Evolutionary conservation across 2,329 filamentous ascomycete species (phyloP).

Genomic region (Aspergillus vadensis): DNA sequence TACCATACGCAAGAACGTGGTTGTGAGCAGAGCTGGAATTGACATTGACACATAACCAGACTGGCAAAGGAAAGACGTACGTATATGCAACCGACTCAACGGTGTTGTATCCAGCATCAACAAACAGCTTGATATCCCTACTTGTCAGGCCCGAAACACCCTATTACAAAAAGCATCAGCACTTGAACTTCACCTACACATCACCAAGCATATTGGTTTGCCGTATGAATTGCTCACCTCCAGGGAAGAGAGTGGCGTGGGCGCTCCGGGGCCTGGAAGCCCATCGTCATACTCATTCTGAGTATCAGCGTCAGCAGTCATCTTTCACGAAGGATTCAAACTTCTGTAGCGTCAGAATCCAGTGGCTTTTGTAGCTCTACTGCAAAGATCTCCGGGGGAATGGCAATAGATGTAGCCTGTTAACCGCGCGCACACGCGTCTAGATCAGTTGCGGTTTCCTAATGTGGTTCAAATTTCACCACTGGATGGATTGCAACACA

Average conservation of each 20-base stretch:
- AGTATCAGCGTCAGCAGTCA: slow-evolving; percentile 60
- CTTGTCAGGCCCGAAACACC: slow-evolving; percentile 88
- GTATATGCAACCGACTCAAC: slow-evolving; percentile 97
- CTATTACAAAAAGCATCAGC: slow-evolving; percentile 47
- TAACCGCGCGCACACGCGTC: slow-evolving; percentile 1
- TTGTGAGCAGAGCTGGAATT: not conserved
- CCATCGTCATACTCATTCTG: slow-evolving; percentile 77
- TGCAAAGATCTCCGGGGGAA: not conserved
- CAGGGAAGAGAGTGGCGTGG: slow-evolving; percentile 79
- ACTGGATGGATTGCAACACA: not conserved
- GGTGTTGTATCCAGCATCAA: slow-evolving; percentile 91
- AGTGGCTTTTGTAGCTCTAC: not conserved
- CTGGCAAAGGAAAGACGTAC: slow-evolving; percentile 45
- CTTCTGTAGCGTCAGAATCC: not conserved
- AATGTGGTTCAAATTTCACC: not conserved
- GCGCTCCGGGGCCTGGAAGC: slow-evolving; percentile 83
- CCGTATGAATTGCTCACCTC: slow-evolving; percentile 63
- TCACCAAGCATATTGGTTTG: not conserved
- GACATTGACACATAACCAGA: not conserved
- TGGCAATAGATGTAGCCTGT: not conserved
- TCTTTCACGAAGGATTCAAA: slow-evolving; percentile 17
- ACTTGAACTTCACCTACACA: not conserved
- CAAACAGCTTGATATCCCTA: slow-evolving; percentile 87
- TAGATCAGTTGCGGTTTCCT: not conserved
- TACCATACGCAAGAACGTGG: not conserved